Evolutionary conservation across 306 rosid genomes (phyloP).

Genomic region (Malus sylvestris): DNA sequence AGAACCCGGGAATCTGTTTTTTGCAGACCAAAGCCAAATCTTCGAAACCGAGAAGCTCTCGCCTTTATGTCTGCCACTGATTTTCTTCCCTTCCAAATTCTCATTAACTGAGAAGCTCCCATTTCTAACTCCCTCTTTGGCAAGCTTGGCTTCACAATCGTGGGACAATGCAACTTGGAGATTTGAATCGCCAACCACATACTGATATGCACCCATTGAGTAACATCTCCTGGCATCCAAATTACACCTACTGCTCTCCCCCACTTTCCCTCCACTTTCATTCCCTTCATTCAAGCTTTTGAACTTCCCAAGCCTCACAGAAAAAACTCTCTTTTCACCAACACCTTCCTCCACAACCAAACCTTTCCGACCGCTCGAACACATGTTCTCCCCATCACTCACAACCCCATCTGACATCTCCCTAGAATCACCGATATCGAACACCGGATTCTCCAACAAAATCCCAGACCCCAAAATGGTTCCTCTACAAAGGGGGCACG

Average conservation of each 20-base stretch:
- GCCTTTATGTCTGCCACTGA: slow-evolving; percentile 35
- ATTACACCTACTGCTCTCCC: slow-evolving; percentile 32
- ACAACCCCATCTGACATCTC: slow-evolving; percentile 16
- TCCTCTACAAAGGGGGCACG: slow-evolving; percentile 87
- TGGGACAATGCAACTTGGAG: slow-evolving; percentile 47
- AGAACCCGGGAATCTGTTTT: slow-evolving; percentile 34
- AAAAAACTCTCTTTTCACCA: slow-evolving; percentile 46
- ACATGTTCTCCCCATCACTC: slow-evolving; percentile 27
- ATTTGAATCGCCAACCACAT: slow-evolving; percentile 56
- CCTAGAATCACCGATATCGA: slow-evolving; percentile 24
- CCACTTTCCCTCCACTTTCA: slow-evolving; percentile 17
- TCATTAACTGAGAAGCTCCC: slow-evolving; percentile 15
- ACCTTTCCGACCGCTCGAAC: slow-evolving; percentile 20
- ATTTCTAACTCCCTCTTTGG: neutral
- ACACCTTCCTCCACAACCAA: slow-evolving; percentile 23
- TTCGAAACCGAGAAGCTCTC: slow-evolving; percentile 94
- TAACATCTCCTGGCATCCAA: slow-evolving; percentile 74
- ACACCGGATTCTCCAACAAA: slow-evolving; percentile 27
- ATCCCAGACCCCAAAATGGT: slow-evolving; percentile 25
- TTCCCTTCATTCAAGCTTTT: slow-evolving; percentile 28
- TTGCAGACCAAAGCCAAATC: slow-evolving; percentile 88
- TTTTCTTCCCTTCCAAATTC: slow-evolving; percentile 56
- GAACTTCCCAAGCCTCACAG: slow-evolving; percentile 83
- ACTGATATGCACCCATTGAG: slow-evolving; percentile 84
- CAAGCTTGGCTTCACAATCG: neutral